A percentile compares a stretch with the other conserved stretches of the same genome.
Evolutionary conservation across 2,329 filamentous ascomycete species (phyloP).

Genomic region (Lojkania enalia): DNA sequence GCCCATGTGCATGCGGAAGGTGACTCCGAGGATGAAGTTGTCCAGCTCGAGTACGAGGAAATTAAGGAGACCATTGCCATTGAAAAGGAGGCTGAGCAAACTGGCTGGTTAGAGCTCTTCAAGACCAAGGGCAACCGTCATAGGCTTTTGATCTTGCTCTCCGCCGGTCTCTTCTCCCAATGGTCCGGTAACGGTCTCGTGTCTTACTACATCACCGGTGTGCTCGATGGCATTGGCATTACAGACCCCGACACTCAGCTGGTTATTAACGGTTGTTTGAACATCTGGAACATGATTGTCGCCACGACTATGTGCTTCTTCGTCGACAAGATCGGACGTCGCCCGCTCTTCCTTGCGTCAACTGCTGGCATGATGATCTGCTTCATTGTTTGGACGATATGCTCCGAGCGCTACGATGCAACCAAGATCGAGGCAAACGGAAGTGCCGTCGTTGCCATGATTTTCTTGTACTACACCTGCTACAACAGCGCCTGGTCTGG

Average conservation of each 20-base stretch:
- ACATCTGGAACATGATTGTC: slow-evolving; percentile 64
- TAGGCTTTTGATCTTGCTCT: slow-evolving; percentile 58
- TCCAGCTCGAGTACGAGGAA: slow-evolving; percentile 55
- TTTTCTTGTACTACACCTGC: slow-evolving; percentile 54
- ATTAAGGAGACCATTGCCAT: slow-evolving; percentile 54
- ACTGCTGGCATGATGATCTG: slow-evolving; percentile 37
- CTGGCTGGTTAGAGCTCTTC: slow-evolving; percentile 51
- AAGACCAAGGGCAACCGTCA: slow-evolving; percentile 58
- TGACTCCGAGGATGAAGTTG: slow-evolving; percentile 42
- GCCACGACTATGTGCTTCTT: slow-evolving; percentile 49
- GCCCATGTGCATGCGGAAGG: slow-evolving; percentile 65
- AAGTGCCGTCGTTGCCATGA: slow-evolving; percentile 53
- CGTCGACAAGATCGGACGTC: slow-evolving; percentile 36
- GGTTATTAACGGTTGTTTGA: slow-evolving; percentile 54
- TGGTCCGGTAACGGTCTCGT: slow-evolving; percentile 46
- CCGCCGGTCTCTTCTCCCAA: slow-evolving; percentile 60
- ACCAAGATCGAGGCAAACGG: slow-evolving; percentile 33
- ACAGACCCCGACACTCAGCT: slow-evolving; percentile 42
- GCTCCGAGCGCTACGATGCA: slow-evolving; percentile 21
- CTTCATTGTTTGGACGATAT: slow-evolving; percentile 36
- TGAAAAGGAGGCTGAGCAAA: slow-evolving; percentile 53
- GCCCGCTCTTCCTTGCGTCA: slow-evolving; percentile 37
- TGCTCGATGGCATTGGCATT: slow-evolving; percentile 41
- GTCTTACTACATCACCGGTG: slow-evolving; percentile 40
- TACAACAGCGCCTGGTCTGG: slow-evolving; percentile 60